phyloP scores from a whole-genome alignment of 1,284 basidiomycete species.

The Stereum hirsutum region DNA sequence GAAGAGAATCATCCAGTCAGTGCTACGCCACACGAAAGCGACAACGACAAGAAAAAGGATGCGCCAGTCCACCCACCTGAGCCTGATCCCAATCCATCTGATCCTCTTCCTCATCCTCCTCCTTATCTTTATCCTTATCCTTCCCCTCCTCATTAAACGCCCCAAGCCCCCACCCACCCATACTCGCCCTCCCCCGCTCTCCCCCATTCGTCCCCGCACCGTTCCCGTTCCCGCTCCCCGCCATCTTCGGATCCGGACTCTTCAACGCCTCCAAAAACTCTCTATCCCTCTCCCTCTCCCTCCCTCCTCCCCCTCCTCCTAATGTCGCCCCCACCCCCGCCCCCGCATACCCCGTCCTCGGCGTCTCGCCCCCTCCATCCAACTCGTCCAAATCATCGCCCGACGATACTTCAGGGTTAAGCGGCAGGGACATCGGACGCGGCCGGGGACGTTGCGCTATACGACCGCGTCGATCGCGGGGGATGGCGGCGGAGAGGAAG shows the following conservation, averaged over 20 bases:
- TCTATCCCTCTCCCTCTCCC: conserved; percentile 36
- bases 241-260: conserved; percentile 36
- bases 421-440: too few species aligned
- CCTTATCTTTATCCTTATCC: conserved; percentile 20
- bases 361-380: conserved; percentile 43
- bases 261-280: conserved; percentile 52
- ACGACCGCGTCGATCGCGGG: conserved; percentile 67
- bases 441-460: conserved; percentile 44
- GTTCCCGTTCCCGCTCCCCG: too few species aligned
- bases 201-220: too few species aligned
- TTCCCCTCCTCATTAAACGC: conserved; percentile 38
- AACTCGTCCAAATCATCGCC: conserved; percentile 17
- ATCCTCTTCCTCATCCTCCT: conserved; percentile 23
- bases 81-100: conserved; percentile 54
- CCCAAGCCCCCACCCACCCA: conserved; percentile 62
- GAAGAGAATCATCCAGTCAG: too few species aligned
- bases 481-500: conserved; percentile 61
- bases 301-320: conserved; percentile 29
- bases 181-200: conserved; percentile 35
- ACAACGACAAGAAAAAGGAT: neutral
- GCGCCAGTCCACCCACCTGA: conserved; percentile 30
- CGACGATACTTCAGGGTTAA: conserved; percentile 12
- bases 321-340: conserved; percentile 37
- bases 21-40: neutral
- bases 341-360: conserved; percentile 28